phyloP scores from a whole-genome alignment of 495 filamentous ascomycete species.

The Penicillium flavigenum region DNA sequence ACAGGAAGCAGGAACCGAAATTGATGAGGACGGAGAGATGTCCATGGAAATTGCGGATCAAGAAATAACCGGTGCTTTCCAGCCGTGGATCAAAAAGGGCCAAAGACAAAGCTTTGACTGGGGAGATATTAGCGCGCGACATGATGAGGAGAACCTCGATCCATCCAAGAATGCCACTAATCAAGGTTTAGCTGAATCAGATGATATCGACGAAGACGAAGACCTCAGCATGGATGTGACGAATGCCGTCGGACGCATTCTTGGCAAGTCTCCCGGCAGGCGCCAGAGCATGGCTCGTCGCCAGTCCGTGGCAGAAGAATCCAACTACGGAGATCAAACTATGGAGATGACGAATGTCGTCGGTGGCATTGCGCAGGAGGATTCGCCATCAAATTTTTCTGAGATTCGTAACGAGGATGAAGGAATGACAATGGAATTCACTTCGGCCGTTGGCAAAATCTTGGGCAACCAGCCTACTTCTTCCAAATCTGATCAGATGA shows the following conservation, averaged over 20 bases:
- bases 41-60: conserved; percentile 76
- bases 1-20: conserved; percentile 64
- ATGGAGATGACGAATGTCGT: conserved; percentile 79
- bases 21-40: conserved; percentile 60
- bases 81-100: conserved; percentile 63
- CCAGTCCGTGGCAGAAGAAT: conserved; percentile 42
- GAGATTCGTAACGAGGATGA: conserved; percentile 57
- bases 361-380: conserved; percentile 56
- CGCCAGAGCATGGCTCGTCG: conserved; percentile 38
- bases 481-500: conserved; percentile 28
- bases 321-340: conserved; percentile 58
- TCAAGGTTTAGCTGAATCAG: conserved; percentile 10
- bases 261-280: conserved; percentile 46
- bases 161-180: conserved; percentile 42
- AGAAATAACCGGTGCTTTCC: conserved; percentile 72
- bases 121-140: conserved; percentile 49
- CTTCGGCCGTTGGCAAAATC: conserved; percentile 67
- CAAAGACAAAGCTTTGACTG: conserved; percentile 47
- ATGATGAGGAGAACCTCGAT: conserved; percentile 63
- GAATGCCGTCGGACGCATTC: conserved; percentile 75
- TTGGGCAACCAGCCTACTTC: conserved; percentile 39
- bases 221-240: conserved; percentile 88
- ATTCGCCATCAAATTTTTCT: conserved; percentile 36
- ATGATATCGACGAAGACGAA: conserved; percentile 49
- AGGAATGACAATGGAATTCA: conserved; percentile 83